Evolutionary conservation across 768 basidiomycete species (phyloP).

Genomic region (Polyporus arcularius): DNA sequence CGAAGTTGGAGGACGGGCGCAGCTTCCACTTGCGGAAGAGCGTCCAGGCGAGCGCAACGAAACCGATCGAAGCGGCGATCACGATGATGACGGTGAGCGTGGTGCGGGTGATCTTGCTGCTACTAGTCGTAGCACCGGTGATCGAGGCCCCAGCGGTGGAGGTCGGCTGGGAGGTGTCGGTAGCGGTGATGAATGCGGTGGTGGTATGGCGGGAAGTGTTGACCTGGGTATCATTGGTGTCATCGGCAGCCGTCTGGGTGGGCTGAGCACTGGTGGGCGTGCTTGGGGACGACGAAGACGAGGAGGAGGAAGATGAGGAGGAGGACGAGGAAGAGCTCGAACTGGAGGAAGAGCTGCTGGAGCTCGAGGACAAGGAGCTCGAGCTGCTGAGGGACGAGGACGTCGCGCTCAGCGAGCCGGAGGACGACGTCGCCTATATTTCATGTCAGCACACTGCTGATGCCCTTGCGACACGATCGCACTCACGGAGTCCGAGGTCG

Average conservation of each 20-base stretch:
- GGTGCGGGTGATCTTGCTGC: constrained; percentile 43
- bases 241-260: not conserved
- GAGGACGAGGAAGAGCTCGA: constrained; percentile 4
- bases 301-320: constrained; percentile 8
- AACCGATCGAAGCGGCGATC: constrained; percentile 68
- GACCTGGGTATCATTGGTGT: constrained; percentile 17
- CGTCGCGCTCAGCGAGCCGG: not conserved
- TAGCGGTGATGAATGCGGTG: constrained; percentile 15
- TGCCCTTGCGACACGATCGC: not conserved
- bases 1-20: constrained; percentile 76
- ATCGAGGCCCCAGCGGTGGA: constrained; percentile 20
- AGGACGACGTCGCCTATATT: not conserved
- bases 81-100: constrained; percentile 66
- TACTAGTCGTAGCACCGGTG: constrained; percentile 25
- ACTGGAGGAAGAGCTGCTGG: constrained; percentile 20
- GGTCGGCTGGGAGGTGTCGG: constrained; percentile 25
- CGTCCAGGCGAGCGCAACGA: constrained; percentile 78
- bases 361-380: constrained; percentile 10
- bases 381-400: not conserved
- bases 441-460: not conserved
- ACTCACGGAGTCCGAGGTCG: too few species aligned
- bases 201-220: constrained; percentile 5
- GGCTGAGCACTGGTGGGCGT: constrained; percentile 2
- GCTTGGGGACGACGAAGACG: constrained; percentile 4
- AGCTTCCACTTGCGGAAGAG: constrained; percentile 93